phyloP scores from a whole-genome alignment of 2,329 filamentous ascomycete species.

The Zopfia rhizophila region DNA sequence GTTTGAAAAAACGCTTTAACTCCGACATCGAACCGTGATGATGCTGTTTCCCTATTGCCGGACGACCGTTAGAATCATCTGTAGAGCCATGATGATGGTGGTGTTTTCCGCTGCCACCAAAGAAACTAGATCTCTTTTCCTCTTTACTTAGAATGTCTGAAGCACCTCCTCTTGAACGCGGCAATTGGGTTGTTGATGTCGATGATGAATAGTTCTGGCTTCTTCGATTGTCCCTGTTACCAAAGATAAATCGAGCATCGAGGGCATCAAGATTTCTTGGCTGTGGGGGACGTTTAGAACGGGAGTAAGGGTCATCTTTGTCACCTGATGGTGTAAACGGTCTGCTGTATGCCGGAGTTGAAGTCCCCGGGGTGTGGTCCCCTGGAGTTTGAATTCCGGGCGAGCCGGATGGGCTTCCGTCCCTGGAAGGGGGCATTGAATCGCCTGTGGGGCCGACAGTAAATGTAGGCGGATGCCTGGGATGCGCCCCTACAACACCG shows the following conservation, averaged over 20 bases:
- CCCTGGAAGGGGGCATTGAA: slow-evolving; percentile 63
- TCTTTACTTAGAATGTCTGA: slow-evolving; percentile 45
- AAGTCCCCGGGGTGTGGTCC: slow-evolving; percentile 53
- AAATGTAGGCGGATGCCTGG: slow-evolving; percentile 64
- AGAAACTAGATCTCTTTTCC: slow-evolving; percentile 65
- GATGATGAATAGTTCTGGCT: slow-evolving; percentile 54
- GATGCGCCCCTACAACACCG: slow-evolving; percentile 56
- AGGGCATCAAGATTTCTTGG: slow-evolving; percentile 72
- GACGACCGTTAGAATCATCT: slow-evolving; percentile 45
- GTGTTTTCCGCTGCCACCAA: slow-evolving; percentile 61
- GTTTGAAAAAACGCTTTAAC: slow-evolving; percentile 95
- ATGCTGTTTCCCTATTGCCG: slow-evolving; percentile 52
- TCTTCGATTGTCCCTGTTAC: slow-evolving; percentile 75
- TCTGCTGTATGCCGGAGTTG: slow-evolving; percentile 73
- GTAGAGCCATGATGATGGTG: slow-evolving; percentile 58
- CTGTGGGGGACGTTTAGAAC: slow-evolving; percentile 78
- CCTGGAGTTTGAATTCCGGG: slow-evolving; percentile 61
- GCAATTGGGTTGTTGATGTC: slow-evolving; percentile 49
- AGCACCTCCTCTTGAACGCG: slow-evolving; percentile 57
- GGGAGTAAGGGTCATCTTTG: slow-evolving; percentile 86
- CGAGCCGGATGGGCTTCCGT: slow-evolving; percentile 71
- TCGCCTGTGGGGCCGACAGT: slow-evolving; percentile 67
- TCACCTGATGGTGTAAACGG: slow-evolving; percentile 84
- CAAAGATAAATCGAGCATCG: slow-evolving; percentile 87
- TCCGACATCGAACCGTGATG: slow-evolving; percentile 86